phyloP scores from a whole-genome alignment of 2,329 filamentous ascomycete genomes.

The Botrytis squamosa region DNA sequence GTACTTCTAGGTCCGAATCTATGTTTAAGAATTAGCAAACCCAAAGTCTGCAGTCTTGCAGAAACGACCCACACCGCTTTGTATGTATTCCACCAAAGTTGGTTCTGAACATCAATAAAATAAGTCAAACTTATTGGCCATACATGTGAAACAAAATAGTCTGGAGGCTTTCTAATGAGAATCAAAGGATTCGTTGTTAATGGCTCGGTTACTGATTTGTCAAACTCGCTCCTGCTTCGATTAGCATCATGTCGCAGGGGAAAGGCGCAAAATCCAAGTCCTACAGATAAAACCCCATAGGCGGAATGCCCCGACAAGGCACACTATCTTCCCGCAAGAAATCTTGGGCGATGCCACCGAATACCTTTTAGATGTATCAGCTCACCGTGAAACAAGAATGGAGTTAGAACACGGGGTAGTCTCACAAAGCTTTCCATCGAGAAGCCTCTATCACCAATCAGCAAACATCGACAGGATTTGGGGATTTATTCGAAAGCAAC shows the following conservation, averaged over 20 bases:
- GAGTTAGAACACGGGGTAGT: background rate
- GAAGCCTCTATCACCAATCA: background rate
- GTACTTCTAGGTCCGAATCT: constrained; percentile 12
- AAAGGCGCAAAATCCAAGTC: background rate
- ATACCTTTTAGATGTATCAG: constrained; percentile 11
- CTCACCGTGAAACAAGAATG: background rate
- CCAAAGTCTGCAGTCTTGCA: too few species aligned
- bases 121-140: constrained; percentile 10
- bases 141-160: background rate
- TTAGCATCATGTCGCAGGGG: background rate
- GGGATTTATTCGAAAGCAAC: background rate
- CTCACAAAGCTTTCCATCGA: constrained; percentile 18
- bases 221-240: background rate
- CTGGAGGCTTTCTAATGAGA: background rate
- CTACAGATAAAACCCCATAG: constrained; percentile 18
- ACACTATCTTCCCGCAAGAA: background rate
- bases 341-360: constrained; percentile 1
- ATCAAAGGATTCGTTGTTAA: background rate
- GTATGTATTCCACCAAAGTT: constrained; percentile 15
- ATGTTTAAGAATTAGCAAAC: background rate
- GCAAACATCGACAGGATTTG: background rate
- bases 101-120: constrained; percentile 12
- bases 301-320: constrained; percentile 8
- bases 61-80: background rate
- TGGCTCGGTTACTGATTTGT: constrained; percentile 3